Evolutionary conservation across 257 asterid genomes (phyloP).

Genomic region (Nicotiana knightiana): DNA sequence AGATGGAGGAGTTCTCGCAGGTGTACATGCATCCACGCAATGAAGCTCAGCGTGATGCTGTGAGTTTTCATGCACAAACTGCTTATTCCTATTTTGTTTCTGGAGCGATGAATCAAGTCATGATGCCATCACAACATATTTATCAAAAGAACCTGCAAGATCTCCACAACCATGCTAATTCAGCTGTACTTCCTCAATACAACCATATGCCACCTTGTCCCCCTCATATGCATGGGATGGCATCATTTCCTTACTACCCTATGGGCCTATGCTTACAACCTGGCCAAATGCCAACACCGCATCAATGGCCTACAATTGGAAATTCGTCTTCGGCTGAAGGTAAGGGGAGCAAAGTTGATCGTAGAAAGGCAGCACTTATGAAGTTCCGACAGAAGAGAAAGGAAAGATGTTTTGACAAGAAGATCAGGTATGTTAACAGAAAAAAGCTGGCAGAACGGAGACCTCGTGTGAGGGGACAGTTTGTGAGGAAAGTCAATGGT

Average conservation of each 20-base stretch:
- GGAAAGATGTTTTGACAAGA: constrained; percentile 92
- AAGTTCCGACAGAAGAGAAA: constrained; percentile 91
- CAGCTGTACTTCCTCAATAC: constrained; percentile 55
- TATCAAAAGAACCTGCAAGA: constrained; percentile 45
- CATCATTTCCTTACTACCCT: constrained; percentile 62
- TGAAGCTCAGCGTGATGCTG: constrained; percentile 35
- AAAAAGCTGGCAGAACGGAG: constrained; percentile 91
- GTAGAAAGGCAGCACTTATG: constrained; percentile 86
- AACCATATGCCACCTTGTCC: constrained; percentile 53
- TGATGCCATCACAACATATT: constrained; percentile 43
- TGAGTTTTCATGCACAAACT: constrained; percentile 37
- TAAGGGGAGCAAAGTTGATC: constrained; percentile 41
- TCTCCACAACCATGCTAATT: constrained; percentile 40
- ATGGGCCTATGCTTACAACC: constrained; percentile 62
- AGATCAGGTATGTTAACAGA: constrained; percentile 81
- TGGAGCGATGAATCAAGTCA: constrained; percentile 59
- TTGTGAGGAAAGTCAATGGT: constrained; percentile 84
- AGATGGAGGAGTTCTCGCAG: constrained; percentile 35
- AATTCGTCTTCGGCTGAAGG: constrained; percentile 37
- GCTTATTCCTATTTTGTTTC: constrained; percentile 62
- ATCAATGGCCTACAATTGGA: constrained; percentile 56
- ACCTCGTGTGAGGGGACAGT: constrained; percentile 91
- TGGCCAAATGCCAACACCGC: constrained; percentile 59
- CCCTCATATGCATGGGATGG: constrained; percentile 54
- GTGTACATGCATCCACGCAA: constrained; percentile 36